These are phyloP conservation scores for Gossypium lobatum DNA, from an alignment of 441 rosid genomes.

Conservation along the genomic window DNA sequence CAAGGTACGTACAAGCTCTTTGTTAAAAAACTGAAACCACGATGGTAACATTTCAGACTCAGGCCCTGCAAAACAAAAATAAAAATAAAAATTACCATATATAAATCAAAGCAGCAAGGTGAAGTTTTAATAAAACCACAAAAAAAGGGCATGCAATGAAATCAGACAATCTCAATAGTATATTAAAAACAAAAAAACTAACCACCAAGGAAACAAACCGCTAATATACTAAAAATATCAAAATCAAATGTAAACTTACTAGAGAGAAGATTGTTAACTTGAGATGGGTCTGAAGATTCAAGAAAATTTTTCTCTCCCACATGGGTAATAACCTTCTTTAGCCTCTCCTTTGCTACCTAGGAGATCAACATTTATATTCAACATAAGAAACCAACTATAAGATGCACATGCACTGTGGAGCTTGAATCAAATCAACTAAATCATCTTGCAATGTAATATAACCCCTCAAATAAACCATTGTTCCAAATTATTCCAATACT, in stretches of 20 bases:
- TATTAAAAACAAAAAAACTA: neutral
- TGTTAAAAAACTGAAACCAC: slow-evolving; percentile 84
- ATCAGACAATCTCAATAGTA: neutral
- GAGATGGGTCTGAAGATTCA: slow-evolving; percentile 54
- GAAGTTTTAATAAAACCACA: neutral
- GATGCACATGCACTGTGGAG: neutral
- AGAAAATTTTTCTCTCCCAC: slow-evolving; percentile 67
- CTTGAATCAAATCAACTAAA: neutral
- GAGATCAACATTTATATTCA: slow-evolving; percentile 20
- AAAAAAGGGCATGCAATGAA: neutral
- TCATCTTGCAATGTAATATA: neutral
- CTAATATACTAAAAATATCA: neutral
- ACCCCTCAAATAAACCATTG: neutral
- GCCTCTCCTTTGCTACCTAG: slow-evolving; percentile 77
- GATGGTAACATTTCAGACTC: slow-evolving; percentile 70
- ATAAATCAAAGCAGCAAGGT: slow-evolving; percentile 10
- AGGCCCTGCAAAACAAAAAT: slow-evolving; percentile 46
- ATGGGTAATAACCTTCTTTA: slow-evolving; percentile 63
- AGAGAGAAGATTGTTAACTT: slow-evolving; percentile 45
- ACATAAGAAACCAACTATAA: neutral
- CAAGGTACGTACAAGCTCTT: slow-evolving; percentile 63
- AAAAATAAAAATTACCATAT: slow-evolving; percentile 3
- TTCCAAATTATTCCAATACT: neutral
- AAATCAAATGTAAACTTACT: slow-evolving; percentile 41
- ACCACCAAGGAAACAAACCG: neutral